Evolutionary conservation across 345 rosid genomes (phyloP), one percentile per base, ranked within the genome.

Genomic region (Arabis alpina): DNA sequence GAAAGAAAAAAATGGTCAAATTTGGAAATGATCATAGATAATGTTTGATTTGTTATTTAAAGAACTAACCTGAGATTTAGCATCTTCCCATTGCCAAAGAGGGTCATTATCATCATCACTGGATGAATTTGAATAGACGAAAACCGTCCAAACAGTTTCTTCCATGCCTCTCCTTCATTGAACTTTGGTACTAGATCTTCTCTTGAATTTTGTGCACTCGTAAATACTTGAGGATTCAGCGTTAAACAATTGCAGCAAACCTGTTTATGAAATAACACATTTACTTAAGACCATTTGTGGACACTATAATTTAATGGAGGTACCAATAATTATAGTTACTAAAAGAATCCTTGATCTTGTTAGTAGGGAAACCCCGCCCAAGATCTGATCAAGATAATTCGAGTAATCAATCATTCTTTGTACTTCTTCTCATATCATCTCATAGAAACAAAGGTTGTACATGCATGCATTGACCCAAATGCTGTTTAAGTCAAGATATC

Each of bases 111-210:
- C 85, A 67, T 76, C 73, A 51, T 79, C 71, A 41, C 73, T 48
- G 25, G 83, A 61, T 2, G 96, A 79, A 75, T 93, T 93, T n/a
- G 91, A 50, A 64, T 93, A 93, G 36, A 91, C 73, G 55, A 91
- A 91, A 49, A 93, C 88, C 23, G 98, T 64, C 98, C 97, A 66
- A 89, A 91, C 37, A 90, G 96, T 64, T 88, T 93, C 84, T 90
- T 93, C 98, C 98, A 93, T 48, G 72, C 67, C 68, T 93, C 98
- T 16, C 80, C 85, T 5, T 77, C 69, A 69, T 57, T 74, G 48
- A 93, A 79, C 55, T 82, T 90, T 28, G 89, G 87, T 32, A 82
- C 86, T 52, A 90, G 61, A 32, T 93, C 98, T 1, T 87, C 93
- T 51, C 98, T 97, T 10, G 90, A 42, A 52, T 93, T 88, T 72